Conservation (phyloP, 176 grass and related monocot genomes). For the Ensete glaucum region DNA sequence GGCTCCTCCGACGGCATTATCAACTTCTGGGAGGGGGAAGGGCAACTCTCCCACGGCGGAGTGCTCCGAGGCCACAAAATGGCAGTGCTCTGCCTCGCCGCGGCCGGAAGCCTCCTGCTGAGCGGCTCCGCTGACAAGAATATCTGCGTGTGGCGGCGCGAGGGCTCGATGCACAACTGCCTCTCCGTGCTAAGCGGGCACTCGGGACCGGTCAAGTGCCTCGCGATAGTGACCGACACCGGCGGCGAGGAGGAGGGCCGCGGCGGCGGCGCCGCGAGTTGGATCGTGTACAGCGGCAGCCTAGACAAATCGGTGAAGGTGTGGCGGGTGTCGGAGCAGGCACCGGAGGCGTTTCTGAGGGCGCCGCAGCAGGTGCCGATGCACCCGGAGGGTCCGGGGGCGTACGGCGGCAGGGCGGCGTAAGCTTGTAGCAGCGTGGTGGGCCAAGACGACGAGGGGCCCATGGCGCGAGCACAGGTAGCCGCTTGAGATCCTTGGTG, state of each 20-base stretch:
- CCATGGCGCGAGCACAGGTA: too few species aligned
- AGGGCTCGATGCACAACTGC: background rate
- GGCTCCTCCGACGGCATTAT: slow-evolving; percentile 16
- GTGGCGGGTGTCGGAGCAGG: slow-evolving; percentile 9
- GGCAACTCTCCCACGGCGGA: background rate
- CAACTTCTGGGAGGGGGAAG: slow-evolving; percentile 15
- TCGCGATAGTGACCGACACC: background rate
- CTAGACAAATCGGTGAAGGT: slow-evolving; percentile 15
- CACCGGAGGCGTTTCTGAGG: background rate
- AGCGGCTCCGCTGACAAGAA: slow-evolving; percentile 16
- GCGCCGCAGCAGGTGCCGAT: background rate
- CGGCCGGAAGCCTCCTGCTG: slow-evolving; percentile 3
- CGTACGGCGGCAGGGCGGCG: too few species aligned
- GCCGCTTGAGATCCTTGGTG: too few species aligned
- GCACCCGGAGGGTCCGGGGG: background rate
- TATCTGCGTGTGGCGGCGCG: slow-evolving; percentile 12
- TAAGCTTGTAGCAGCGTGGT: too few species aligned
- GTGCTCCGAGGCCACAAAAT: slow-evolving; percentile 6
- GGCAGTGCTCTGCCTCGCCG: slow-evolving; percentile 12
- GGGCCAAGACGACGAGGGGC: too few species aligned
- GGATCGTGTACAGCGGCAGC: slow-evolving; percentile 17
- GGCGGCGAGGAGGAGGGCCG: background rate
- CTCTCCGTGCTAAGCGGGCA: slow-evolving; percentile 6
- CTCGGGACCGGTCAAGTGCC: slow-evolving; percentile 14
- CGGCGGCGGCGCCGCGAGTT: background rate